Base-by-base conservation (phyloP, 163 green algal species). In the Scenedesmus sp. region DNA sequence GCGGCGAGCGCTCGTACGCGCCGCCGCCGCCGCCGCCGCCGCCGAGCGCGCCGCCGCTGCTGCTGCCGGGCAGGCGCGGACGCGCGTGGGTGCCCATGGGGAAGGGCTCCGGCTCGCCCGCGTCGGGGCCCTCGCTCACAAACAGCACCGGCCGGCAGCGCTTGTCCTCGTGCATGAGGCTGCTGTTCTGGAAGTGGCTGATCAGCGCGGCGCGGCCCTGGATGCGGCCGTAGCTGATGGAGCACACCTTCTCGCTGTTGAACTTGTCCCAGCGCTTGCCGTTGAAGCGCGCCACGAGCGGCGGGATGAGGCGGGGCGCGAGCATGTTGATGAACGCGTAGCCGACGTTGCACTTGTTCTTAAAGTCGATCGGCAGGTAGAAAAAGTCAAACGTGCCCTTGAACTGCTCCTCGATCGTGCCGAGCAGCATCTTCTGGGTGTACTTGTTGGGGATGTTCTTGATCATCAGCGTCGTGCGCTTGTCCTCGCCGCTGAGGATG, bases 391-490 rank as follows among this genome's bases (percentile, higher is more conserved):
- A 99, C 20, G 83, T 91, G 53, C 96, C 96, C 14, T 85, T 83
- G 83, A 98, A 94, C 22, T 87, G 73, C 81, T 95, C 94, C 84
- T 98, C 94, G 34, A 97, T 91, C 2, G 85, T 93, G 58, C 85
- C 78, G 36, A 99, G 85, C 77, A 99, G 92, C 96, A 99, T 99
- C 89, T 97, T 98, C 85, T 99, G 96, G 0, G 96, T 99, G 92
- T 99, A 99, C 91, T 98, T 99, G 92, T 99, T 99, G 70, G 96
- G 96, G 63, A 99, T 99, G 90, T 99, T 99, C 83, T 97, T 97
- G 51, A 99, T 95, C 96, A 99, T 99, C 7, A 99, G 85, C 65
- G 96, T 99, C 0, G 96, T 99, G 70, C 96, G 92, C 77, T 82
- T 89, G 86, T 98, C 95, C 42, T 96, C 89, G 13, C 93, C 94